phyloP scores from a whole-genome alignment of 2,329 filamentous ascomycete genomes.

The Ceratocystis lukuohia region DNA sequence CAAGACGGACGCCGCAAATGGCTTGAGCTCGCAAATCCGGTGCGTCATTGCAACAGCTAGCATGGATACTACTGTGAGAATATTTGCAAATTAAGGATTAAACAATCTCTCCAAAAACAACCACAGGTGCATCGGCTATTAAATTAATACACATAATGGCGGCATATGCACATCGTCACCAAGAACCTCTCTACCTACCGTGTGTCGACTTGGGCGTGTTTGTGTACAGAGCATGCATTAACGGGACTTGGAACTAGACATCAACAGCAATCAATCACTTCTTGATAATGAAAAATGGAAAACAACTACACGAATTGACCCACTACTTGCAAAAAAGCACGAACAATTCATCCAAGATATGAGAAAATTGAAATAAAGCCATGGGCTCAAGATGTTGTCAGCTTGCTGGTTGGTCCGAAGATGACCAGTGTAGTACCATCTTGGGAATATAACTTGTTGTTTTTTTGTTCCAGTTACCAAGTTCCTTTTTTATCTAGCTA shows the following conservation, averaged over 20 bases:
- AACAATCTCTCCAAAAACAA: neutral
- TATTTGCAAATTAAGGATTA: constrained; percentile 48
- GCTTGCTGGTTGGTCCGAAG: too few species aligned
- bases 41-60: constrained; percentile 77
- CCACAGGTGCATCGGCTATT: neutral
- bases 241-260: neutral
- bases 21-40: constrained; percentile 50
- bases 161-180: neutral
- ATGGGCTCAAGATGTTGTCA: too few species aligned
- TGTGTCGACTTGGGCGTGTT: neutral
- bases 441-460: too few species aligned
- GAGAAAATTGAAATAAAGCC: too few species aligned
- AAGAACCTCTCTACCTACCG: neutral
- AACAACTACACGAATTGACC: neutral
- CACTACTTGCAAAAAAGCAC: too few species aligned
- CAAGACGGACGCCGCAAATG: constrained; percentile 24
- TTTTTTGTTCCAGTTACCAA: too few species aligned
- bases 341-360: too few species aligned
- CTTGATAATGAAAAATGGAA: neutral
- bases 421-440: too few species aligned
- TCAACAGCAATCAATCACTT: neutral
- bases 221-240: neutral
- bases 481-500: neutral
- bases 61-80: constrained; percentile 63
- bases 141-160: neutral